A percentile compares a stretch with the other conserved stretches of the same genome.
These are phyloP conservation scores for Prunus mume DNA, from an alignment of 306 rosid genomes.

Conservation along the genomic window DNA sequence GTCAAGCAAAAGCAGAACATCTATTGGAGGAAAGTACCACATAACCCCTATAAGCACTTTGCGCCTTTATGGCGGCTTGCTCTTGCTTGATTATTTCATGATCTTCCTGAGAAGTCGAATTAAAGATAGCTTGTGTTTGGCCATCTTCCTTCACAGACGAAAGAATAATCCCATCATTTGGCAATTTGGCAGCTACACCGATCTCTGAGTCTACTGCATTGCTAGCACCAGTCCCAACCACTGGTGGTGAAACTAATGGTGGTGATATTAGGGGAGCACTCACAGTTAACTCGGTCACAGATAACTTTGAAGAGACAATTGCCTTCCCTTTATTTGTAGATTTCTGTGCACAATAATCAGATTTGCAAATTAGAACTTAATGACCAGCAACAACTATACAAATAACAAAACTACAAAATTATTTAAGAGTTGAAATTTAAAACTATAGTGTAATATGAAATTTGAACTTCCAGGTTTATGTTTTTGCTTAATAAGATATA, in stretches of 20 bases:
- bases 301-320: conserved; percentile 36
- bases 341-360: conserved; percentile 39
- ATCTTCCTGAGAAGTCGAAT: conserved; percentile 36
- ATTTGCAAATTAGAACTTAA: not conserved
- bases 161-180: conserved; percentile 25
- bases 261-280: conserved; percentile 44
- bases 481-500: not conserved
- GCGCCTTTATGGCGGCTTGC: conserved; percentile 58
- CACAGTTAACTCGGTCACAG: conserved; percentile 34
- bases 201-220: conserved; percentile 38
- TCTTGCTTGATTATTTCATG: conserved; percentile 35
- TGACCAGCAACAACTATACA: not conserved
- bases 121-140: conserved; percentile 17
- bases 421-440: not conserved
- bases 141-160: conserved; percentile 27
- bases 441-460: not conserved
- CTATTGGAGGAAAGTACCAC: conserved; percentile 37
- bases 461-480: not conserved
- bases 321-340: conserved; percentile 40
- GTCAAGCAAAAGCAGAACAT: not conserved
- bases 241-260: conserved; percentile 41
- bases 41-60: conserved; percentile 72
- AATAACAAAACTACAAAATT: not conserved
- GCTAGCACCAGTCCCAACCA: conserved; percentile 32
- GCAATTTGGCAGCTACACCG: conserved; percentile 30